These are phyloP conservation scores for Cutaneotrichosporon sp. DNA, from an alignment of 1,284 basidiomycete genomes.

Conservation along the genomic window DNA sequence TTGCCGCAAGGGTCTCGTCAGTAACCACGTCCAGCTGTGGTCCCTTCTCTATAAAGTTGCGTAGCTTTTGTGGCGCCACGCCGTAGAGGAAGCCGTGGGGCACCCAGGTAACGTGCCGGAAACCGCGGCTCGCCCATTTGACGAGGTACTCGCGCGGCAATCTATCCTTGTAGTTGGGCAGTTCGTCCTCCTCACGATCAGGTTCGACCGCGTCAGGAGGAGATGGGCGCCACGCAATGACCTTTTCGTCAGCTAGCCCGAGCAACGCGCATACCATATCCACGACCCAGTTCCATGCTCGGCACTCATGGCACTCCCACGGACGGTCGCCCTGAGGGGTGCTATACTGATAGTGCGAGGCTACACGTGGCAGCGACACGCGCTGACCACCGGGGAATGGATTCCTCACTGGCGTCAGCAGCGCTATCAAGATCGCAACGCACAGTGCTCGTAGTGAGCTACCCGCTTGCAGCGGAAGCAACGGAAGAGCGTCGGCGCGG, in stretches of 20 bases:
- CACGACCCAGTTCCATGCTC: constrained; percentile 63
- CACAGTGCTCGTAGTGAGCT: constrained; percentile 67
- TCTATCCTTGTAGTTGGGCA: constrained; percentile 56
- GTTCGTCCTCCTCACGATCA: constrained; percentile 47
- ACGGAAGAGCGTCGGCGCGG: constrained; percentile 59
- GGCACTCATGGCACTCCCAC: constrained; percentile 78
- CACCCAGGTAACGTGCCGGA: constrained; percentile 71
- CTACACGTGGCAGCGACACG: constrained; percentile 19
- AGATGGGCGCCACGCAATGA: constrained; percentile 83
- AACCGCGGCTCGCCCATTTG: constrained; percentile 75
- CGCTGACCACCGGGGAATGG: constrained; percentile 18
- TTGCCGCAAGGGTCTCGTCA: constrained; percentile 39
- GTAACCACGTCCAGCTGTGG: constrained; percentile 62
- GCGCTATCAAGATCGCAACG: constrained; percentile 2
- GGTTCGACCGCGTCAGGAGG: constrained; percentile 60
- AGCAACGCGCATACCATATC: constrained; percentile 53
- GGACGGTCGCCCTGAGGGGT: constrained; percentile 36
- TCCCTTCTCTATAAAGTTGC: constrained; percentile 68
- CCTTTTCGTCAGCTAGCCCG: constrained; percentile 45
- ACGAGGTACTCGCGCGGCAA: constrained; percentile 82
- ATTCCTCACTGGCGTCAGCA: constrained; percentile 22
- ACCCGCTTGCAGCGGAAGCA: constrained; percentile 73
- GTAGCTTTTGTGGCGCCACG: constrained; percentile 58
- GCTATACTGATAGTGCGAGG: constrained; percentile 57
- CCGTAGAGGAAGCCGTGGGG: constrained; percentile 81